Conservation (phyloP, 768 basidiomycete species). For the Suillus clintonianus region DNA sequence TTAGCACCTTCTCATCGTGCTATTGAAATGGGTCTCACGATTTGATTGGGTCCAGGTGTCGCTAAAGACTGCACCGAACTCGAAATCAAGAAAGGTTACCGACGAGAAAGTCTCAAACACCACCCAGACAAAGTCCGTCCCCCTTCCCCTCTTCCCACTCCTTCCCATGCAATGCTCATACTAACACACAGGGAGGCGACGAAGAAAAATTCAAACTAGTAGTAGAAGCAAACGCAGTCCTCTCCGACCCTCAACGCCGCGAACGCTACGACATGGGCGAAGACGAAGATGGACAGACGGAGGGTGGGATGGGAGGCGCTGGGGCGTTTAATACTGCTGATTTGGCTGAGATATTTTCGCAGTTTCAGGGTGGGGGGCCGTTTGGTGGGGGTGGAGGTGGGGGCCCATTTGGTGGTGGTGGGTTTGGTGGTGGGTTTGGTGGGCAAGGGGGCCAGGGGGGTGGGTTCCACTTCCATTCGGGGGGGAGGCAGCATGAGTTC, state of each 20-base stretch:
- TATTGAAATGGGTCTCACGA: neutral
- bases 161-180: conserved; percentile 6
- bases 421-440: conserved; percentile 27
- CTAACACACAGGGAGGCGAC: conserved; percentile 70
- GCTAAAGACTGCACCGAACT: conserved; percentile 58
- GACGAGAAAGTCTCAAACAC: conserved; percentile 81
- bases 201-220: conserved; percentile 96
- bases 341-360: conserved; percentile 63
- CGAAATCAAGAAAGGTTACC: conserved; percentile 92
- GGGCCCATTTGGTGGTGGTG: conserved; percentile 19
- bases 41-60: conserved; percentile 35
- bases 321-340: conserved; percentile 52
- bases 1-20: conserved; percentile 5
- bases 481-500: neutral
- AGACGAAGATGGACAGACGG: conserved; percentile 70
- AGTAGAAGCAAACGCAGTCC: conserved; percentile 77
- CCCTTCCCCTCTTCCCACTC: neutral
- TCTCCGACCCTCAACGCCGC: conserved; percentile 73
- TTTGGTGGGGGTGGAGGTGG: conserved; percentile 28
- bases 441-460: conserved; percentile 17
- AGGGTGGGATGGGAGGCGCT: conserved; percentile 41
- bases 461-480: conserved; percentile 32
- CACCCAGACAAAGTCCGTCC: conserved; percentile 76
- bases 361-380: conserved; percentile 52
- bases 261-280: conserved; percentile 82